Percentiles rank a stretch among this genome's conserved stretches.
Conservation (phyloP, 345 rosid genomes). For the Citrus cavaleriei region DNA sequence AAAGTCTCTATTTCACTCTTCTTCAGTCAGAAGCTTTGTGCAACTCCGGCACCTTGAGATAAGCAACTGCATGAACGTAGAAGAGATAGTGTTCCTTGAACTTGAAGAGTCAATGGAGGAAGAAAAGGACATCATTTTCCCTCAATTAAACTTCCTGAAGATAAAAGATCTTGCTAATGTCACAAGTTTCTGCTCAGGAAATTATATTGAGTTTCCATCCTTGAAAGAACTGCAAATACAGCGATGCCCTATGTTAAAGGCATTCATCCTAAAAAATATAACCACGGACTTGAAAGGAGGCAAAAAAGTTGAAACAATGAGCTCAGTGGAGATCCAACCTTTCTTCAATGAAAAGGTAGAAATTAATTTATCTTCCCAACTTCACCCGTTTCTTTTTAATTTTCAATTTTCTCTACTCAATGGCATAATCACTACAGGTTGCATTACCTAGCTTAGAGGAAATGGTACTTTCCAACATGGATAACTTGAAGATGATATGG, state of each 20-base stretch:
- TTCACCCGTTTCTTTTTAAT: no score
- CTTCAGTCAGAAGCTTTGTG: neutral
- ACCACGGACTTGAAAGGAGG: no score
- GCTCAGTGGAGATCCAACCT: no score
- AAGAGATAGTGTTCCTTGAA: neutral
- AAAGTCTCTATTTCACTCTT: neutral
- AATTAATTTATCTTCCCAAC: no score
- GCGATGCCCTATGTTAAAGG: neutral
- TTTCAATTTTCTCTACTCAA: neutral
- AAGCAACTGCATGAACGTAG: neutral
- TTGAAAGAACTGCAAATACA: conserved; percentile 7
- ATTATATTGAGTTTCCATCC: neutral
- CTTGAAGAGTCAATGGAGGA: neutral
- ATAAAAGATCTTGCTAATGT: no score
- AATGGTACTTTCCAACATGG: conserved; percentile 6
- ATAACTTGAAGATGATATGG: conserved; percentile 21
- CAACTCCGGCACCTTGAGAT: neutral
- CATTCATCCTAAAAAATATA: no score
- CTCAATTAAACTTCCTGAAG: no score
- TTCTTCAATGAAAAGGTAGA: no score
- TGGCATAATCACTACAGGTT: conserved; percentile 3
- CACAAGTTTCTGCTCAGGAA: neutral
- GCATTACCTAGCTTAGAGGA: conserved; percentile 22
- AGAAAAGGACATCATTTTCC: no score
- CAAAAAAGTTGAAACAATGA: no score